phyloP scores from a whole-genome alignment of 2,329 filamentous ascomycete genomes.

The Macroventuria anomochaeta region DNA sequence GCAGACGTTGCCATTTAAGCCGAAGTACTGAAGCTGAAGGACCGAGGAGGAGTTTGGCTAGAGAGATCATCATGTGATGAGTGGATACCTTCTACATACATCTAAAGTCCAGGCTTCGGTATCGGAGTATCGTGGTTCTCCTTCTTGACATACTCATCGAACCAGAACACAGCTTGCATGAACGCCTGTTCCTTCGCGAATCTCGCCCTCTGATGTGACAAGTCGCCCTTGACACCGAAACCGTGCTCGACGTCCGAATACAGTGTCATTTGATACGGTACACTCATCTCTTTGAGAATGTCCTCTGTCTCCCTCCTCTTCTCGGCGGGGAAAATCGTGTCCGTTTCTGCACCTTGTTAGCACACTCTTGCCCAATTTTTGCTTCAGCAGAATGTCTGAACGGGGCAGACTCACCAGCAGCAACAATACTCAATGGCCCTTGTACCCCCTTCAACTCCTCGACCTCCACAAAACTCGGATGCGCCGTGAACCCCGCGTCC shows the following conservation, averaged over 20 bases:
- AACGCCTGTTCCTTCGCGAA: conserved; percentile 85
- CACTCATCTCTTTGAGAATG: conserved; percentile 60
- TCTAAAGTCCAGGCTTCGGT: not conserved
- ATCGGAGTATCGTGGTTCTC: conserved; percentile 5
- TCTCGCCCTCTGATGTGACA: conserved; percentile 62
- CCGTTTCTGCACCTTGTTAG: conserved; percentile 55
- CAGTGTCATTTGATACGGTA: conserved; percentile 77
- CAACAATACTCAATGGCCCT: conserved; percentile 66
- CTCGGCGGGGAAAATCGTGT: conserved; percentile 63
- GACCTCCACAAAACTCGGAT: conserved; percentile 74
- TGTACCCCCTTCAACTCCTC: conserved; percentile 65
- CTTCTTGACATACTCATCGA: conserved; percentile 66
- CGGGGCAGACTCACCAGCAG: conserved; percentile 51
- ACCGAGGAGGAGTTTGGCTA: not conserved
- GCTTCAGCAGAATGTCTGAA: not conserved
- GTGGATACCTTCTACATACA: not conserved
- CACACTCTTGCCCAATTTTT: not conserved
- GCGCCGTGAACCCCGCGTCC: conserved; percentile 74
- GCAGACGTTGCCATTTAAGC: conserved; percentile 55
- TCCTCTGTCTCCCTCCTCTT: conserved; percentile 65
- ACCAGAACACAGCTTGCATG: conserved; percentile 77
- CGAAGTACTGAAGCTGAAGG: conserved; percentile 48
- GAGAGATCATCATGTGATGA: no score
- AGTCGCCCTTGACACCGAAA: conserved; percentile 74
- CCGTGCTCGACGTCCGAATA: conserved; percentile 76